These are phyloP conservation scores for Auriscalpium orientale DNA, from an alignment of 768 basidiomycete genomes.

Conservation along the genomic window DNA sequence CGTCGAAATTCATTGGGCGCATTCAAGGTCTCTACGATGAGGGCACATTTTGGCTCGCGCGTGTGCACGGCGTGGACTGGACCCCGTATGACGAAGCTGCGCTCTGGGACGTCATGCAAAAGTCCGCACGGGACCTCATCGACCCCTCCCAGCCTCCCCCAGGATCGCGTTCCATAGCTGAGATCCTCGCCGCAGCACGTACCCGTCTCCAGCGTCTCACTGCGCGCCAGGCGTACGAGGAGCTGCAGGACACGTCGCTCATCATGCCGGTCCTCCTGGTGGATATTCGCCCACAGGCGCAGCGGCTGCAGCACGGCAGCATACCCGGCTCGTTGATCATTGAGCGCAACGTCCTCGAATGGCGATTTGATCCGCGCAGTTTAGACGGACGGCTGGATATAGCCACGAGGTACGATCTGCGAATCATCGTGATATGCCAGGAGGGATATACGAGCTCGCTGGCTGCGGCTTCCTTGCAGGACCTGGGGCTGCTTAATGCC, in stretches of 20 bases:
- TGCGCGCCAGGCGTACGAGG: constrained; percentile 50
- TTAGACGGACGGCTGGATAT: constrained; percentile 46
- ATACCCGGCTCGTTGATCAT: constrained; percentile 66
- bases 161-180: constrained; percentile 51
- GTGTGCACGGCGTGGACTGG: constrained; percentile 46
- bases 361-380: constrained; percentile 70
- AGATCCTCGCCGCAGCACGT: constrained; percentile 51
- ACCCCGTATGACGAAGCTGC: constrained; percentile 57
- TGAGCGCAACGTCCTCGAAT: constrained; percentile 73
- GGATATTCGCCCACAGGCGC: constrained; percentile 62
- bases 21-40: constrained; percentile 25
- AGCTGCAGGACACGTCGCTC: constrained; percentile 39
- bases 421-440: constrained; percentile 68
- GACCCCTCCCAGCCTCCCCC: constrained; percentile 59
- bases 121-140: constrained; percentile 49
- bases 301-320: constrained; percentile 49
- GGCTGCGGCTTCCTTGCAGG: constrained; percentile 61
- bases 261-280: constrained; percentile 65
- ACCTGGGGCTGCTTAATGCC: constrained; percentile 63
- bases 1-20: constrained; percentile 64
- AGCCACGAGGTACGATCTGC: constrained; percentile 67
- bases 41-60: constrained; percentile 31
- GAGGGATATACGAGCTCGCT: constrained; percentile 69
- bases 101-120: constrained; percentile 63
- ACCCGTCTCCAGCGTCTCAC: constrained; percentile 58